Evolutionary conservation across 148 eudicot species (phyloP), one percentile per base, ranked within the genome.

Genomic region (Suaeda aralocaspica): DNA sequence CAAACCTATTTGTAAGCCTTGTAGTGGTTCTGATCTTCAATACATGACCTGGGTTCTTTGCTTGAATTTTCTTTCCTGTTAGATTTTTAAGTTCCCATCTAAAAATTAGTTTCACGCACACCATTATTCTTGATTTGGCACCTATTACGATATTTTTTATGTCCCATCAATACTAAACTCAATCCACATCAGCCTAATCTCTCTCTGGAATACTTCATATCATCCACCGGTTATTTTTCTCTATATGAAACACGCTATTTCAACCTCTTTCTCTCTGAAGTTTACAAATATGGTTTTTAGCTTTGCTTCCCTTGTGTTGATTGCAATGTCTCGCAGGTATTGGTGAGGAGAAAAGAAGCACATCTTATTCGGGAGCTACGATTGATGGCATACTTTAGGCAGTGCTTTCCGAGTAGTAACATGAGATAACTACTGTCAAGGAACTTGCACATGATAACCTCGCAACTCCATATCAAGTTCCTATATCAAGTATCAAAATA

Each of bases 401-500:
- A 89, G 75, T 94, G 96, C 75, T 84, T 94, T 65, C 80, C 88
- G 4, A 72, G 83, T 77, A 72, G 83, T 77, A 83, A 91, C 46
- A 73, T 72, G 76, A 68, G 72, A 66, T 91, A 66, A 67, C 79
- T 59, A 87, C 89, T 33, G 83, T 76, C 59, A 87, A 86, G 83
- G 92, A 91, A 83, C 91, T 94, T 79, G 91, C 96, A 61, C 79
- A 72, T 69, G 92, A 78, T 94, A 76, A 88, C 89, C 49, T 82
- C 82, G 45, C 95, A 84, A 86, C 90, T 77, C 98, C 98, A 59
- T 88, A 90, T 79, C 92, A 89, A 80, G 78, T 94, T 71, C 74
- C 89, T 44, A 72, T 86, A 68, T 75, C 98, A 67, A 75, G 79
- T 59, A 77, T 94, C 81, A 84, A 84, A 72, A 86, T 94, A 79